A percentile compares a stretch with the other conserved stretches of the same genome.
phyloP scores from a whole-genome alignment of 2,329 filamentous ascomycete species.

The Pseudogymnoascus sp. region DNA sequence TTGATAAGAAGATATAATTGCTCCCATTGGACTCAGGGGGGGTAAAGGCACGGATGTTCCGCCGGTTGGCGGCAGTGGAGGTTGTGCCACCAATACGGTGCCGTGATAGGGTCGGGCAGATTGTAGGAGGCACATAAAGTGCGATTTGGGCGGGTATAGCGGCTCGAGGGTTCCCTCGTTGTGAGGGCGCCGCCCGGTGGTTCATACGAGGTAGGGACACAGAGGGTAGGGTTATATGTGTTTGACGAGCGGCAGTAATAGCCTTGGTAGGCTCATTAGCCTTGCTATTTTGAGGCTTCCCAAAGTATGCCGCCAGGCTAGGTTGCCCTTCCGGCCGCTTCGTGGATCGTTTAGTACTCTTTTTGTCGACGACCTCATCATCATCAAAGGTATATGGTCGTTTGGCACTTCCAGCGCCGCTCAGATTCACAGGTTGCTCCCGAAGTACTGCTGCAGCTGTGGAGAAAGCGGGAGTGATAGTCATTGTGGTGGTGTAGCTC shows the following conservation, averaged over 20 bases:
- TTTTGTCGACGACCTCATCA: not conserved
- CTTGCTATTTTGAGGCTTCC: not conserved
- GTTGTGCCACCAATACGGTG: slow-evolving; percentile 5
- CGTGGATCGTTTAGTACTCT: not conserved
- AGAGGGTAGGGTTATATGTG: not conserved
- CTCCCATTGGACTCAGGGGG: slow-evolving; percentile 12
- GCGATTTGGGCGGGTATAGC: not conserved
- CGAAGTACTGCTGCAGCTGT: not conserved
- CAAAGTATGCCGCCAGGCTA: not conserved
- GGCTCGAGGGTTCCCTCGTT: not conserved
- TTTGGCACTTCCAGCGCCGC: not conserved
- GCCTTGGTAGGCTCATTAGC: too few species aligned
- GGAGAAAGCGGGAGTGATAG: not conserved
- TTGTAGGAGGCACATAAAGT: not conserved
- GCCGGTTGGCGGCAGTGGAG: slow-evolving; percentile 15
- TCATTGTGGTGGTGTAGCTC: slow-evolving; percentile 1
- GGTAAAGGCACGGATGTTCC: slow-evolving; percentile 11
- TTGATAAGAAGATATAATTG: slow-evolving; percentile 26
- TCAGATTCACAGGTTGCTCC: not conserved
- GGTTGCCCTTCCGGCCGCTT: slow-evolving; percentile 1
- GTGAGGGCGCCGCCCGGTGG: not conserved
- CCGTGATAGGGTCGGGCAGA: slow-evolving; percentile 3
- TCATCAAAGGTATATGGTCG: not conserved
- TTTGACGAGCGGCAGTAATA: not conserved
- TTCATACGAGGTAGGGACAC: not conserved